Evolutionary conservation across 2,329 filamentous ascomycete species (phyloP).

Genomic region (Fusarium nurragi): DNA sequence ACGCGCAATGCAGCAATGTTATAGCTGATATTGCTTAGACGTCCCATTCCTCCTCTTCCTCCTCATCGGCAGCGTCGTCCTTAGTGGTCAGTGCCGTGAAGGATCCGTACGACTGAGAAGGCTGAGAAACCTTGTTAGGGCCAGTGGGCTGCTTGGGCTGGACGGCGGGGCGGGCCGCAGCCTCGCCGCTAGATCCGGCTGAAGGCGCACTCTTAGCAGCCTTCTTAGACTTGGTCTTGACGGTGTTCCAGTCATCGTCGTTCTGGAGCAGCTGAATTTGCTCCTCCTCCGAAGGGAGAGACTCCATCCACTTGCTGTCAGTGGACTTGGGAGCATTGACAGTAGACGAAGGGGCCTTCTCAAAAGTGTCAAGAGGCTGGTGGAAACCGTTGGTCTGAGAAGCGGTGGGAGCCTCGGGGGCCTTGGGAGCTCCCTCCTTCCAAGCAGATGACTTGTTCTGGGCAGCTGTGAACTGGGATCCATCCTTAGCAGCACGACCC

Average conservation of each 20-base stretch:
- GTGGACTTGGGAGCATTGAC: constrained; percentile 47
- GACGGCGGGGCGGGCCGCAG: constrained; percentile 42
- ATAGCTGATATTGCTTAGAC: constrained; percentile 48
- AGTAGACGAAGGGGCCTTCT: constrained; percentile 49
- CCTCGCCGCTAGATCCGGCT: constrained; percentile 51
- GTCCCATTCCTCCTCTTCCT: constrained; percentile 62
- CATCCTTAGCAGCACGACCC: constrained; percentile 84
- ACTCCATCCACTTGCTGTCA: constrained; percentile 58
- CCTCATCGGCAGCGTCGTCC: constrained; percentile 53
- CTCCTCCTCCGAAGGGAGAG: constrained; percentile 69
- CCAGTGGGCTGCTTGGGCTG: constrained; percentile 47
- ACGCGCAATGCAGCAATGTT: constrained; percentile 17
- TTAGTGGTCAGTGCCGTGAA: constrained; percentile 60
- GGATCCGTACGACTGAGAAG: constrained; percentile 54
- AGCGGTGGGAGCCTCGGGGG: constrained; percentile 45
- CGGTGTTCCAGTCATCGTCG: constrained; percentile 68
- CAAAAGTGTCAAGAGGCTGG: constrained; percentile 68
- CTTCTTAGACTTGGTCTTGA: constrained; percentile 60
- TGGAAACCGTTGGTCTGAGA: constrained; percentile 49
- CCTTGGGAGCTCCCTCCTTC: constrained; percentile 51
- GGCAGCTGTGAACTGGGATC: constrained; percentile 66
- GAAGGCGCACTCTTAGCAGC: constrained; percentile 52
- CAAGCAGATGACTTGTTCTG: constrained; percentile 56
- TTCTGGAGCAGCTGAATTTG: constrained; percentile 66
- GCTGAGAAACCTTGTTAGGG: constrained; percentile 45